Evolutionary conservation across 139 green algal species (phyloP).

Genomic region (Trebouxia sp.): DNA sequence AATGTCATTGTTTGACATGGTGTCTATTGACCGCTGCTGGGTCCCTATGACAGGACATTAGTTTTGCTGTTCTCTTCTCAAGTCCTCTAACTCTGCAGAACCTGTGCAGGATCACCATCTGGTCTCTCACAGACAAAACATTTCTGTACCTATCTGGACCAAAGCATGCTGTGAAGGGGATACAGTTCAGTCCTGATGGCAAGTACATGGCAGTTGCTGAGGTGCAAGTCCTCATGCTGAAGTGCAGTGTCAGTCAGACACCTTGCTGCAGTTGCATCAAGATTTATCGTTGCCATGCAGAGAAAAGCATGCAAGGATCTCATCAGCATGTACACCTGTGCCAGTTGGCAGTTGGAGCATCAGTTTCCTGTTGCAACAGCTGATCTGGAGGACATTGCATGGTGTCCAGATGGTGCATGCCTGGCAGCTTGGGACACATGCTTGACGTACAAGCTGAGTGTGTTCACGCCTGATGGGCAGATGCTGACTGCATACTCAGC

Average conservation of each 20-base stretch:
- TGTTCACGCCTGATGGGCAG: slow-evolving; percentile 44
- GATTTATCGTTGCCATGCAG: too few relatives aligned
- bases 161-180: slow-evolving; percentile 64
- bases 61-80: too few relatives aligned
- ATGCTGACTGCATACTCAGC: slow-evolving; percentile 44
- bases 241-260: background rate
- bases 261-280: too few relatives aligned
- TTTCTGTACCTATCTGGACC: slow-evolving; percentile 71
- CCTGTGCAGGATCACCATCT: slow-evolving; percentile 72
- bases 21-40: too few relatives aligned
- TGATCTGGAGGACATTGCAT: slow-evolving; percentile 60
- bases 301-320: slow-evolving; percentile 75
- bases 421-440: slow-evolving; percentile 73
- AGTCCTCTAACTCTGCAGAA: too few relatives aligned
- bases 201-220: slow-evolving; percentile 72
- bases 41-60: too few relatives aligned
- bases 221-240: slow-evolving; percentile 42
- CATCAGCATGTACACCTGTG: slow-evolving; percentile 57
- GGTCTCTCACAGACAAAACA: slow-evolving; percentile 69
- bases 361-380: slow-evolving; percentile 41
- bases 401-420: slow-evolving; percentile 60
- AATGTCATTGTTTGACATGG: too few relatives aligned
- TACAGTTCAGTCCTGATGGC: slow-evolving; percentile 76
- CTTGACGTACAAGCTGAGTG: slow-evolving; percentile 57
- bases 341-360: slow-evolving; percentile 37